Evolutionary conservation across 208 protist genomes (phyloP).

Genomic region (Leishmania arabica): DNA sequence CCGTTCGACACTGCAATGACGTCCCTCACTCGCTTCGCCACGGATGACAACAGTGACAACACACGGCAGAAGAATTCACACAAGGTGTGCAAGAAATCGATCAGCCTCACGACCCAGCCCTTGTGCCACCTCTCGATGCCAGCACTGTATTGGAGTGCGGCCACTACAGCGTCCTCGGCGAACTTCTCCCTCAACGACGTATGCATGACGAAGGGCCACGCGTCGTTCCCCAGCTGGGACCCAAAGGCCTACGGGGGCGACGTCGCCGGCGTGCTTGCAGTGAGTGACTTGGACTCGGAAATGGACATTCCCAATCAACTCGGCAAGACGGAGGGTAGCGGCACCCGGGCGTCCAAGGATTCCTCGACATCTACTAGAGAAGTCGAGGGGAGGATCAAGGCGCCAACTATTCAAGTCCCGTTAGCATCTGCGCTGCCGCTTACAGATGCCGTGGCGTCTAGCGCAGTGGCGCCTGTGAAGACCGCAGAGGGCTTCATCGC

Average conservation of each 20-base stretch:
- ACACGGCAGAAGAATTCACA: neutral
- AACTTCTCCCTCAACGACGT: neutral
- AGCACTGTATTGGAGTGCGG: neutral
- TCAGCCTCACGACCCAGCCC: neutral
- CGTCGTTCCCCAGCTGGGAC: conserved; percentile 27
- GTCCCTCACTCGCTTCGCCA: neutral
- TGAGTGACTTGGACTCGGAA: conserved; percentile 23
- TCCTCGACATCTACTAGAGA: neutral
- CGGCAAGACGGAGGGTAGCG: neutral
- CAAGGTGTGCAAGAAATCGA: neutral
- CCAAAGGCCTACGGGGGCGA: conserved; percentile 30
- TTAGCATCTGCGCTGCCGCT: neutral
- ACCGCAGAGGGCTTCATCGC: conserved; percentile 1
- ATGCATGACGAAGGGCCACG: conserved; percentile 14
- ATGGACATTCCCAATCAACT: neutral
- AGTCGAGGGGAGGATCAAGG: neutral
- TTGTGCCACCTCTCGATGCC: conserved; percentile 9
- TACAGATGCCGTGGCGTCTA: neutral
- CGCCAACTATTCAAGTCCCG: neutral
- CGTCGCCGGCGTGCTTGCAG: conserved; percentile 24
- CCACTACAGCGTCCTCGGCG: neutral
- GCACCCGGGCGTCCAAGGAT: neutral
- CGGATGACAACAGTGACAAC: conserved; percentile 3
- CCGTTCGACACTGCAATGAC: too few species aligned
- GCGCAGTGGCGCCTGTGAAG: neutral